These are phyloP conservation scores for Penicillium robsamsonii DNA, from an alignment of 495 filamentous ascomycete species.

Conservation along the genomic window DNA sequence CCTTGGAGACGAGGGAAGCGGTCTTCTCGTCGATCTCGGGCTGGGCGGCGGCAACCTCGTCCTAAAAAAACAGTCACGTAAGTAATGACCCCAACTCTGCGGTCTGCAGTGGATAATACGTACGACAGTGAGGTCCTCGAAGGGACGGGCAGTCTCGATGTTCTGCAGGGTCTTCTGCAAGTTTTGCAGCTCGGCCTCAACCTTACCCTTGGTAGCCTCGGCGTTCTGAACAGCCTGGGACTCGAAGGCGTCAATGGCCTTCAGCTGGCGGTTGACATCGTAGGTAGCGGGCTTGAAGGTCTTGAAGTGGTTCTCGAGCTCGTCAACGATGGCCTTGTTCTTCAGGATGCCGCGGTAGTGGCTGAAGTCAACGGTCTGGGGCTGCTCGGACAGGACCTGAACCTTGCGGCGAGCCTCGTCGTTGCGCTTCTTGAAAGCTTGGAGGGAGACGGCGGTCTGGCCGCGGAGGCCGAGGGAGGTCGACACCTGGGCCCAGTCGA, in stretches of 20 bases:
- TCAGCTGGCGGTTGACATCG: slow-evolving; percentile 87
- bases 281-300: slow-evolving; percentile 87
- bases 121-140: slow-evolving; percentile 97
- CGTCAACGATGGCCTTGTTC: slow-evolving; percentile 89
- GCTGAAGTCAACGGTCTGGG: slow-evolving; percentile 84
- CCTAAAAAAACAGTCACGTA: slow-evolving; percentile 51
- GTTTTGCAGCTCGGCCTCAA: slow-evolving; percentile 88
- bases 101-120: slow-evolving; percentile 39
- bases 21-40: slow-evolving; percentile 97
- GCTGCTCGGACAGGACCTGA: slow-evolving; percentile 68
- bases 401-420: slow-evolving; percentile 96
- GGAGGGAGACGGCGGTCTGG: slow-evolving; percentile 83
- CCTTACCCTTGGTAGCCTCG: slow-evolving; percentile 89
- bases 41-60: slow-evolving; percentile 88
- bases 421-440: slow-evolving; percentile 99
- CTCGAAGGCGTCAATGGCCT: slow-evolving; percentile 98
- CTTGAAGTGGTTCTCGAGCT: slow-evolving; percentile 92
- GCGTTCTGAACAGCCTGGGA: slow-evolving; percentile 95
- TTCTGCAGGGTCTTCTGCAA: slow-evolving; percentile 92
- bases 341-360: slow-evolving; percentile 89
- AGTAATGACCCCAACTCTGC: slow-evolving; percentile 12
- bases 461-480: slow-evolving; percentile 93
- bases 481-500: slow-evolving; percentile 95
- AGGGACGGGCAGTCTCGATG: slow-evolving; percentile 93
- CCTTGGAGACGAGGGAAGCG: slow-evolving; percentile 86